phyloP scores from a whole-genome alignment of 495 filamentous ascomycete species.

The Pyrenula massariospora region DNA sequence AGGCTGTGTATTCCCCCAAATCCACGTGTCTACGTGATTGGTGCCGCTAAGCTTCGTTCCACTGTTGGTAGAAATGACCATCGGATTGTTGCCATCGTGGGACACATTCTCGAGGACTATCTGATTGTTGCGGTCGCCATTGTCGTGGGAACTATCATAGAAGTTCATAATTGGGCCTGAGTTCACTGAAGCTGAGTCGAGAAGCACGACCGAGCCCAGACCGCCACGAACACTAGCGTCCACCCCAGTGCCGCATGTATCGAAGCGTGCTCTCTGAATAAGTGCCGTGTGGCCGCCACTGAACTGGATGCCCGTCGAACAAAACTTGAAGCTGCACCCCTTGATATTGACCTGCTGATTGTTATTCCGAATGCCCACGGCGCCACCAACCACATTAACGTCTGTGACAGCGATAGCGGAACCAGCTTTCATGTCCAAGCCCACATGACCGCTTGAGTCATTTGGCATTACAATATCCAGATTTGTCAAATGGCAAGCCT shows the following conservation, averaged over 20 bases:
- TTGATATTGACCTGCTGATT: conserved; percentile 45
- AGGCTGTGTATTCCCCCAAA: conserved; percentile 26
- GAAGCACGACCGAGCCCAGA: conserved; percentile 39
- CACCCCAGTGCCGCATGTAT: conserved; percentile 19
- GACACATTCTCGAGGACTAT: conserved; percentile 23
- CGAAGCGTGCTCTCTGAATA: conserved; percentile 23
- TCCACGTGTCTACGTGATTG: conserved; percentile 29
- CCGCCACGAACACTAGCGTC: conserved; percentile 19
- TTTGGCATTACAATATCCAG: conserved; percentile 56
- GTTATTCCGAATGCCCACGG: conserved; percentile 30
- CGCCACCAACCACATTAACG: conserved; percentile 35
- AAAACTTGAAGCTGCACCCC: conserved; percentile 27
- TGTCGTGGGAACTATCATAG: conserved; percentile 26
- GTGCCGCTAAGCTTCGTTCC: conserved; percentile 32
- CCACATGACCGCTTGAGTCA: conserved; percentile 38
- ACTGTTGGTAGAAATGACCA: conserved; percentile 20
- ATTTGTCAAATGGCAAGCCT: conserved; percentile 64
- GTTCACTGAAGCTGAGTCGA: conserved; percentile 26
- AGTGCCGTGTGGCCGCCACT: conserved; percentile 28
- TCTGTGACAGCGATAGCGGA: conserved; percentile 35
- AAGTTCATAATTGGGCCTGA: conserved; percentile 39
- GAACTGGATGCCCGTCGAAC: conserved; percentile 24
- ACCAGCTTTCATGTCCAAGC: conserved; percentile 29
- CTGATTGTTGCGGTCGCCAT: conserved; percentile 21
- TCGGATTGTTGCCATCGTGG: conserved; percentile 15